Base-by-base conservation (phyloP, 352 stramenopile genomes). In the Pythium chondricola region DNA sequence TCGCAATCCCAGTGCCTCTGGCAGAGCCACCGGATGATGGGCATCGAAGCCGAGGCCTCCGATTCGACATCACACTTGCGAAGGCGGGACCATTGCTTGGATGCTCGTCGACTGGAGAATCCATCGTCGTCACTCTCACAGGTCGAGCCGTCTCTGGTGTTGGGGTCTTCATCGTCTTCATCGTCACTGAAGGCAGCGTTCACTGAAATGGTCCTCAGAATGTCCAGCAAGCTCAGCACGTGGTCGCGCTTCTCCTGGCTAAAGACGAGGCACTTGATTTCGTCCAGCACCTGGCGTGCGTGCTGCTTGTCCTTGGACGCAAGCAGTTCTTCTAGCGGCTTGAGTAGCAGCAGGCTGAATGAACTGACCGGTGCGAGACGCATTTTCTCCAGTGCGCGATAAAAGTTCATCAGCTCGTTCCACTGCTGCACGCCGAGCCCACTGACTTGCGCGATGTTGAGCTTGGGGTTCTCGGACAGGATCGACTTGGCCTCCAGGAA, bases 241-340 rank as follows among this genome's bases (percentile, higher is more conserved):
- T 84, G 68, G 25, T 79, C 65, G 21, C 76, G 71, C 43, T 85
- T 84, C 45, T 83, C 76, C 21, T 74, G 46, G 24, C 64, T 76
- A 33, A 88, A 88, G 24, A 69, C 56, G n/a, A 84, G 58, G 5
- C 48, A 52, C 13, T 69, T 74, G 40, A 84, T 52, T 38, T 84
- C 60, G 33, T 83, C 65, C 8, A 85, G 56, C 43, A 85, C 73
- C 40, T 78, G 55, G 22, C 66, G 62, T 0, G 69, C 71, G 3
- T 59, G 59, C 17, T 43, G 11, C 7, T 43, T 46, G 6, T 85
- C 71, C 42, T 61, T 42, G 25, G 29, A 46, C 11, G 61, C 57
- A 10, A 88, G 46, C 59, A 79, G 52, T 37, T 76, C 53, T 47
- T 84, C 69, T 36, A 85, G 54, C 14, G 73, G 71, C 26, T 65